Base-by-base conservation (phyloP, 2,329 filamentous ascomycete genomes). In the Penicillium hesseltinei region DNA sequence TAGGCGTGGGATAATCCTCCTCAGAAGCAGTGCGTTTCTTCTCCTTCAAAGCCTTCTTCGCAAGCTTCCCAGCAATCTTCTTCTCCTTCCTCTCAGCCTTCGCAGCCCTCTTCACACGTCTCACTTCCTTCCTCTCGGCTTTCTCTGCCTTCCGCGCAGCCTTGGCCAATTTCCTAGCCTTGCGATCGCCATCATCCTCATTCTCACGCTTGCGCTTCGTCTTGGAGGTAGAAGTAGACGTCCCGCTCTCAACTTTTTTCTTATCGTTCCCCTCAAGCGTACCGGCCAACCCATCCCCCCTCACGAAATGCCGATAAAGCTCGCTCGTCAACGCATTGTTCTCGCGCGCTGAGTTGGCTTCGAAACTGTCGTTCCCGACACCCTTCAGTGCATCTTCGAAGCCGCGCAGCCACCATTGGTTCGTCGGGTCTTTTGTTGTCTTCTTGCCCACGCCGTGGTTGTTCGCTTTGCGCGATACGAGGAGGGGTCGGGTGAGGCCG, bases 391-490 rank as follows among this genome's bases (percentile, higher is more conserved):
- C 92, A 72, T 92, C 88, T 75, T 97, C 93, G 66, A 96, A 97
- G 11, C 94, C 94, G 57, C 91, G 88, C 75, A 96, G 82, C 94
- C 94, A 99, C 94, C 94, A 99, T 73, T 96, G 92, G 71, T 97
- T 93, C 57, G 82, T 81, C 33, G 84, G 80, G 29, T 80, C 80
- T 56, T 79, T 75, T 56, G 83, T 82, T 63, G 84, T 84, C 73
- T 90, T 91, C 71, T 90, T 87, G 54, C 93, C 93, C 5, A 97
- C 80, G 25, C 93, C 93, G 52, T 90, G 81, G 84, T 88, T 78
- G 73, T 96, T 89, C 66, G 88, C 83, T 75, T 96, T 96, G 67
- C 90, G 88, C 58, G 89, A 87, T 56, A 96, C 83, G 38, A 96
- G 85, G 29, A 97, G 83, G 5, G 93, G 93, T 66, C 89, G 90